Conservation (phyloP, 371 early-diverging fungal genomes). For the Rhizopus delemar region DNA sequence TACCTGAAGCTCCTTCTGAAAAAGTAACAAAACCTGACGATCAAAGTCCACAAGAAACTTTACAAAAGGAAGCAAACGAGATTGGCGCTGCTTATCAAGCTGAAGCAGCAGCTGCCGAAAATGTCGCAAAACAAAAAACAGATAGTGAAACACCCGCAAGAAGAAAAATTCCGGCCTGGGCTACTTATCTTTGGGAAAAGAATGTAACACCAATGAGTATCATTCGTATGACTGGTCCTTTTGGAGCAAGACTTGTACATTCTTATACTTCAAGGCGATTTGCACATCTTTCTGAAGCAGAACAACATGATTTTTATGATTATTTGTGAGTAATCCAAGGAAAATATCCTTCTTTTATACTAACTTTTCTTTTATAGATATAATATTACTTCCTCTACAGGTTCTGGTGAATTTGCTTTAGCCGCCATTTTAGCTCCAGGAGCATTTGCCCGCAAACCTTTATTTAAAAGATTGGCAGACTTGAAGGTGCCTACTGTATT, state of each 20-base stretch:
- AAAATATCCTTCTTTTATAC: too few relatives aligned
- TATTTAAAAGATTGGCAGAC: conserved; percentile 64
- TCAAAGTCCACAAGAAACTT: conserved; percentile 29
- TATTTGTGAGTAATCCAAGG: conserved; percentile 49
- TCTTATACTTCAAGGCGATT: conserved; percentile 73
- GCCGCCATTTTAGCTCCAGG: conserved; percentile 74
- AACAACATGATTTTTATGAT: conserved; percentile 59
- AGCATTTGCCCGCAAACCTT: conserved; percentile 82
- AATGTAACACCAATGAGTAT: conserved; percentile 84
- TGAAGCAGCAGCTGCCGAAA: conserved; percentile 29
- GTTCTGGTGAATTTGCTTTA: conserved; percentile 81
- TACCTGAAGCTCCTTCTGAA: conserved; percentile 53
- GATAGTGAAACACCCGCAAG: conserved; percentile 13
- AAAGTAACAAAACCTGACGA: conserved; percentile 22
- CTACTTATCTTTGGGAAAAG: conserved; percentile 68
- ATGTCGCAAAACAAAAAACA: conserved; percentile 14
- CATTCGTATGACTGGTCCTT: conserved; percentile 76
- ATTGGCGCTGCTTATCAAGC: conserved; percentile 34
- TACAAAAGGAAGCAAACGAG: conserved; percentile 38
- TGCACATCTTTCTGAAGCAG: conserved; percentile 61
- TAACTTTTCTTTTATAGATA: conserved; percentile 53
- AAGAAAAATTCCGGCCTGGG: conserved; percentile 49
- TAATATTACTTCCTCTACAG: conserved; percentile 75
- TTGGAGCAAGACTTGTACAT: conserved; percentile 72
- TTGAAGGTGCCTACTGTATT: conserved; percentile 80